phyloP scores from a whole-genome alignment of 1,284 basidiomycete species.

The Megacollybia platyphylla region DNA sequence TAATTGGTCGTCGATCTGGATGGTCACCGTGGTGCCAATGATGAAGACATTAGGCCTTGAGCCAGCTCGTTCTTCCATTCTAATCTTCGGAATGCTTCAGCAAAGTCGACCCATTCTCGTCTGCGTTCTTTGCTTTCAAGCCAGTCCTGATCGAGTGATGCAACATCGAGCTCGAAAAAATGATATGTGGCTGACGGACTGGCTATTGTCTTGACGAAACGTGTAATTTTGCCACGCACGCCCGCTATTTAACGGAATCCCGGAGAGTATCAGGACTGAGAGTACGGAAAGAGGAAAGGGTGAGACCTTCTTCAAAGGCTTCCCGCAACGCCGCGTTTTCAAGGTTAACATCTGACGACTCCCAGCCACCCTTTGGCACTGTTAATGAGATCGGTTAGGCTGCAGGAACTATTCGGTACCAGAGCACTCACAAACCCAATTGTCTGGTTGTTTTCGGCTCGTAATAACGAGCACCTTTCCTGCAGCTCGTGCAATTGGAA shows the following conservation, averaged over 20 bases:
- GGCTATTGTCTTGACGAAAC: conserved; percentile 66
- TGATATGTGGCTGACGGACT: conserved; percentile 69
- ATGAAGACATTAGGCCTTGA: conserved; percentile 56
- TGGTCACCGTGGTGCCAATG: conserved; percentile 37
- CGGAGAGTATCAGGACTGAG: conserved; percentile 45
- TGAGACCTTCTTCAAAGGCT: conserved; percentile 87
- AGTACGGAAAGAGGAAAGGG: conserved; percentile 67
- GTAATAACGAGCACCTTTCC: conserved; percentile 72
- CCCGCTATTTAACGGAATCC: conserved; percentile 34
- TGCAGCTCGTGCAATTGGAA: conserved; percentile 58
- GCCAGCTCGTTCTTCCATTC: conserved; percentile 72
- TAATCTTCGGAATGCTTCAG: conserved; percentile 58
- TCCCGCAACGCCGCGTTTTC: conserved; percentile 78
- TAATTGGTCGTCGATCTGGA: conserved; percentile 2
- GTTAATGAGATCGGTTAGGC: conserved; percentile 6
- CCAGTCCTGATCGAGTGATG: conserved; percentile 62
- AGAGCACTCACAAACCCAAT: conserved; percentile 71
- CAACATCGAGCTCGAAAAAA: conserved; percentile 77
- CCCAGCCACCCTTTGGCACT: conserved; percentile 85
- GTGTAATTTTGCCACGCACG: conserved; percentile 66
- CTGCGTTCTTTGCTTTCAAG: conserved; percentile 61
- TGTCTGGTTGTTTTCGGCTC: conserved; percentile 63
- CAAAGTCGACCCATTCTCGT: conserved; percentile 77
- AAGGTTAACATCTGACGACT: conserved; percentile 61
- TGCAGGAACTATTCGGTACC: conserved; percentile 6